Evolutionary conservation across 2,329 filamentous ascomycete genomes (phyloP).

Genomic region (Daldinia sp.): DNA sequence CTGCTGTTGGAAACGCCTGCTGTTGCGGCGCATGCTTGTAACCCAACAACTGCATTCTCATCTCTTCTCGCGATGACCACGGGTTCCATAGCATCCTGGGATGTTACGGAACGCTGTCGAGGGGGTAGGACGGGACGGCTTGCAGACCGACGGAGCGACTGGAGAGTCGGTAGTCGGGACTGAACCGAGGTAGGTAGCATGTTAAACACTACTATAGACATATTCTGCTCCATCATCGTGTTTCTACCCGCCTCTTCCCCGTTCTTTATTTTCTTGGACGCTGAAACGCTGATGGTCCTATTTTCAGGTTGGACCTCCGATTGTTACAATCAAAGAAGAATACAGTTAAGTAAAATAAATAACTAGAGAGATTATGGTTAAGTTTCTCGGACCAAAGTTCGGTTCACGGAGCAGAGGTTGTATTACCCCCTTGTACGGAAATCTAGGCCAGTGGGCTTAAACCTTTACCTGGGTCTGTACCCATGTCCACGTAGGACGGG

Average conservation of each 20-base stretch:
- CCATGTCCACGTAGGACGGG: constrained; percentile 1
- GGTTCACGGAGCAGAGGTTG: constrained; percentile 12
- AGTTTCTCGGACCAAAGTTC: constrained; percentile 20
- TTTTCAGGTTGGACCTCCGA: background rate
- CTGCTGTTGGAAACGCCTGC: constrained; percentile 10
- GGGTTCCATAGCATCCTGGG: constrained; percentile 31
- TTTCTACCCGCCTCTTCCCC: constrained; percentile 11
- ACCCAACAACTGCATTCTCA: constrained; percentile 29
- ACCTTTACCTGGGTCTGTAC: constrained; percentile 6
- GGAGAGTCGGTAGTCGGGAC: constrained; percentile 63
- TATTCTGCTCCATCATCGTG: constrained; percentile 49
- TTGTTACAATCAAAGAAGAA: constrained; percentile 6
- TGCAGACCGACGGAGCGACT: constrained; percentile 60
- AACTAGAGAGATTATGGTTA: background rate
- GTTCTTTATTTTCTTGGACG: constrained; percentile 6
- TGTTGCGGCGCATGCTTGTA: constrained; percentile 24
- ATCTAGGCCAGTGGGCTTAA: constrained; percentile 16
- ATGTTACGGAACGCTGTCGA: constrained; percentile 24
- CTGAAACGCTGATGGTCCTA: constrained; percentile 5
- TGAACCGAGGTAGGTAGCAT: constrained; percentile 66
- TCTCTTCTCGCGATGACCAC: constrained; percentile 33
- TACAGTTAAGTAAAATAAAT: constrained; percentile 3
- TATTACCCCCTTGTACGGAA: constrained; percentile 4
- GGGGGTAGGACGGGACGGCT: constrained; percentile 52
- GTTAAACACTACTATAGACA: constrained; percentile 63